Percentiles rank a stretch among this genome's conserved stretches.
phyloP scores from a whole-genome alignment of 2,329 filamentous ascomycete genomes.

The Xylaria sp. region DNA sequence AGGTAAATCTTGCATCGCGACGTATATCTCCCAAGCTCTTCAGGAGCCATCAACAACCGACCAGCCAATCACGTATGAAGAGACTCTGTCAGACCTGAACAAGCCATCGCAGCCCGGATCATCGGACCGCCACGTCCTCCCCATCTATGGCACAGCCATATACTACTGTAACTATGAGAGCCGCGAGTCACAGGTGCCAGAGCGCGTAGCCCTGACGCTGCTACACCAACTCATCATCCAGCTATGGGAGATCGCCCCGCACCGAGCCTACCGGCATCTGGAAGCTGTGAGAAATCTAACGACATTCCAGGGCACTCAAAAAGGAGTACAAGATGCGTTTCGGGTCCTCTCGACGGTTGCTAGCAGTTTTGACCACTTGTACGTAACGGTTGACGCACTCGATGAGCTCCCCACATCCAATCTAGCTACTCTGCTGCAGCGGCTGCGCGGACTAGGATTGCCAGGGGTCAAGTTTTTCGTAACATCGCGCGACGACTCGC shows the following conservation, averaged over 20 bases:
- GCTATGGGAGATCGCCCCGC: slow-evolving; percentile 22
- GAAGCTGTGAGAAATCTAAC: not conserved
- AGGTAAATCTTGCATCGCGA: slow-evolving; percentile 1
- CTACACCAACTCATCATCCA: slow-evolving; percentile 20
- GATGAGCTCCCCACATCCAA: slow-evolving; percentile 17
- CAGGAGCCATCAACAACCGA: not conserved
- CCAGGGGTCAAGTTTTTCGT: not conserved
- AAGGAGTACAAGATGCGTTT: not conserved
- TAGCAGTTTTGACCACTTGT: slow-evolving; percentile 16
- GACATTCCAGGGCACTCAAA: not conserved
- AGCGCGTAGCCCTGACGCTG: slow-evolving; percentile 10
- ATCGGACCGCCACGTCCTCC: slow-evolving; percentile 6
- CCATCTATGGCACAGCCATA: slow-evolving; percentile 8
- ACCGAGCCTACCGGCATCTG: slow-evolving; percentile 15
- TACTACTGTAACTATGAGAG: slow-evolving; percentile 22
- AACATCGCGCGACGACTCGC: not conserved
- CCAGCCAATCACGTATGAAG: not conserved
- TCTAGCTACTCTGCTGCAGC: slow-evolving; percentile 10
- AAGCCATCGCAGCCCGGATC: not conserved
- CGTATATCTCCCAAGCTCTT: not conserved
- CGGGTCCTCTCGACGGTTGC: slow-evolving; percentile 10
- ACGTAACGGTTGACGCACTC: slow-evolving; percentile 22
- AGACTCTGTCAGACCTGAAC: not conserved
- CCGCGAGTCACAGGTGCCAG: slow-evolving; percentile 17
- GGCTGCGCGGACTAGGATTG: not conserved